These are phyloP conservation scores for Vigna mungo DNA, from an alignment of 306 rosid species.

Conservation along the genomic window DNA sequence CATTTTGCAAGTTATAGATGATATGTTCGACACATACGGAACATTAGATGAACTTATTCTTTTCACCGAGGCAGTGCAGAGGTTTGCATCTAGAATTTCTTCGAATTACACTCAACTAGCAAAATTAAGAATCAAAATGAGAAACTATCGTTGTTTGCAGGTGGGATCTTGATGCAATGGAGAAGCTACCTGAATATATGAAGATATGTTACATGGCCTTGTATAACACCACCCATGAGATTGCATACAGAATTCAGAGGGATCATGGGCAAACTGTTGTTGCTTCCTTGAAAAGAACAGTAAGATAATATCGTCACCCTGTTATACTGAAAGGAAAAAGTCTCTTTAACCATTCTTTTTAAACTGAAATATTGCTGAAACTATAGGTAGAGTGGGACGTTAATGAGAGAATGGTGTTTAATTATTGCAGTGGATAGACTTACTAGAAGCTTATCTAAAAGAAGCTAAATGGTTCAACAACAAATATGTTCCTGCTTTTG, in stretches of 20 bases:
- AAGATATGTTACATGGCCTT: constrained; percentile 60
- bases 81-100: constrained; percentile 33
- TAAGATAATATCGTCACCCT: constrained; percentile 14
- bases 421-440: constrained; percentile 56
- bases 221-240: constrained; percentile 53
- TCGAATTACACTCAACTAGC: neutral
- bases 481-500: constrained; percentile 39
- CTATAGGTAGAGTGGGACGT: neutral
- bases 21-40: constrained; percentile 51
- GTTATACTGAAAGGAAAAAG: too few species aligned
- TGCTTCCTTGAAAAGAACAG: constrained; percentile 49
- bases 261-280: constrained; percentile 45
- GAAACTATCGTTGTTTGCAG: constrained; percentile 20
- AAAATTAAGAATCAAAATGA: neutral
- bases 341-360: too few species aligned
- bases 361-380: neutral
- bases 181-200: constrained; percentile 53
- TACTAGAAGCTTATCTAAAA: constrained; percentile 55
- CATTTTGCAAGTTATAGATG: constrained; percentile 53
- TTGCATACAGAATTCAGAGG: constrained; percentile 51
- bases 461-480: constrained; percentile 60
- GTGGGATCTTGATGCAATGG: constrained; percentile 60
- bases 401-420: neutral
- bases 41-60: constrained; percentile 57
- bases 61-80: constrained; percentile 54